Base-by-base conservation (phyloP, 768 basidiomycete species). In the Rhizopogon vinicolor region DNA sequence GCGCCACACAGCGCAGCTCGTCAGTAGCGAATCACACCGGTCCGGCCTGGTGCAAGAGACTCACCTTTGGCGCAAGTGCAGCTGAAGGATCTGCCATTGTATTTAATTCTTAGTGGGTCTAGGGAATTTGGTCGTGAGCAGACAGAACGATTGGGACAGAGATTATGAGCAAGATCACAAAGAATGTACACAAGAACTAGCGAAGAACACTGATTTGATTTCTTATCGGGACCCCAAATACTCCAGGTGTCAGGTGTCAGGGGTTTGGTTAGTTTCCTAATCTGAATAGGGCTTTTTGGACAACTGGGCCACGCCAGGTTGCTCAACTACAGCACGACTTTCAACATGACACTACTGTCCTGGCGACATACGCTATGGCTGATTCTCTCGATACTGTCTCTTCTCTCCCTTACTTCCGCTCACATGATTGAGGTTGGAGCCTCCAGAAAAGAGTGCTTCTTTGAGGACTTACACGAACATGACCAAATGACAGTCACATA, bases 401-500 rank as follows among this genome's bases (percentile, higher is more conserved):
- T 69, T 37, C 66, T 72, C 1, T 25, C 53, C 10, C 58, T 83
- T 39, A 73, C 75, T 16, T 77, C 74, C 45, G 82, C 85, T 0
- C 89, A 92, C 70, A 79, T 87, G 68, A 84, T 91, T 62, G 84
- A 85, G 63, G 77, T 97, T 12, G 68, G 78, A 3, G 88, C 93
- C 10, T 86, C 86, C 14, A 85, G 84, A 66, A 93, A 92, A 66
- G 93, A 96, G 66, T 97, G 93, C 73, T 97, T 93, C 78, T 96
- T 97, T 68, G 94, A 97, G 72, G 93, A 96, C 74, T 80, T 95
- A 10, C 91, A 94, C 64, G 75, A 82, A 59, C 85, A 93, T 68
- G 93, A 96, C 84, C 64, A 98, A 95, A 98, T 99, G 97, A 96
- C 96, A 25, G 91, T 99, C 49, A 97, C 96, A 40, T 99, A 98